Base-by-base conservation (phyloP, 495 filamentous ascomycete species). In the Penicillium tannophilum region DNA sequence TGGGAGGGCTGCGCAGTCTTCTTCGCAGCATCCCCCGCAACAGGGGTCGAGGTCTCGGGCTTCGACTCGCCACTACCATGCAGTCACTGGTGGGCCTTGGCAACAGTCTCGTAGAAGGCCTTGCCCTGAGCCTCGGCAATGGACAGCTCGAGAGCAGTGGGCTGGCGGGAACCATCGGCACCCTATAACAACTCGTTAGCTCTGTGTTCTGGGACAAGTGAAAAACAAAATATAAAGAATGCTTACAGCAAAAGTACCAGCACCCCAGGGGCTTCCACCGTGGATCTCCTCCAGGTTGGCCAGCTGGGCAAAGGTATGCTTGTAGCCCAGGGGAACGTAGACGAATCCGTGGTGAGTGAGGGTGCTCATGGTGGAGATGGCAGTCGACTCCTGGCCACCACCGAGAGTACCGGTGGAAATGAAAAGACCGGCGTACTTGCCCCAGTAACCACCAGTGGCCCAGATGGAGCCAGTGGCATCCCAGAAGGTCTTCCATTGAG, bases 371-470 rank as follows among this genome's bases (percentile, higher is more conserved):
- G 88, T 78, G 20, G 90, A 82, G 49, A 97, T 72, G 57, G 82
- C 88, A 19, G 94, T 98, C 49, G 85, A 88, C 79, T 98, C 94
- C 78, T 98, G 95, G 41, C 94, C 94, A 75, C 94, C 94, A 62
- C 94, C 94, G 49, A 78, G 79, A 56, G 86, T 87, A 47, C 79
- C 92, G 12, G 90, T 93, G 52, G 87, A 90, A 75, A 99, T 70
- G 84, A 99, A 99, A 48, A 97, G 56, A 72, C 94, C 93, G 50
- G 88, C 94, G 63, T 90, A 89, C 84, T 98, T 99, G 76, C 91
- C 91, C 80, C 84, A 88, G 82, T 84, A 92, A 62, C 82, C 88
- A 59, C 93, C 91, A 17, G 73, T 69, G 39, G 72, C 64, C 88
- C 89, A 91, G 66, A 89, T 87, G 68, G 81, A 76, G 67, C 91